phyloP scores from a whole-genome alignment of 371 early-diverging fungal species.

The Mucor irregularis region DNA sequence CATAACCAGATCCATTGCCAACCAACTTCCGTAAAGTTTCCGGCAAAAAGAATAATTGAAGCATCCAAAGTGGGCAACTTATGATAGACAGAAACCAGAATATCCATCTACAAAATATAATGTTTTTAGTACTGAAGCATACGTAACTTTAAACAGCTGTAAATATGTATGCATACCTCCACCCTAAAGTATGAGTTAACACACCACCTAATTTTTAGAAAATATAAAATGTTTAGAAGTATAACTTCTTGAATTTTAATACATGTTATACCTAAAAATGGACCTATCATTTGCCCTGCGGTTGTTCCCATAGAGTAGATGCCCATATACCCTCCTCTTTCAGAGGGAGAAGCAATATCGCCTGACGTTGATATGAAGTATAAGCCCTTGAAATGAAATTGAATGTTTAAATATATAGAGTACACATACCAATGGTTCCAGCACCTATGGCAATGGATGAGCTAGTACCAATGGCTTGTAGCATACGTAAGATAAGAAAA shows the following conservation, averaged over 20 bases:
- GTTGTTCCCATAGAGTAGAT: constrained; percentile 45
- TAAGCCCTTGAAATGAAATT: too few species aligned
- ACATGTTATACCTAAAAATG: constrained; percentile 30
- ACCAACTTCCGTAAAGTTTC: constrained; percentile 60
- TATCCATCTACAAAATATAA: constrained; percentile 42
- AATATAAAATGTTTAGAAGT: neutral
- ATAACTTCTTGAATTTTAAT: neutral
- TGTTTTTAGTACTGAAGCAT: too few species aligned
- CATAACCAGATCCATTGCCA: constrained; percentile 24
- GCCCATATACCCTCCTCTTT: constrained; percentile 68
- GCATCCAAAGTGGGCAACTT: constrained; percentile 44
- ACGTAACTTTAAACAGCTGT: too few species aligned
- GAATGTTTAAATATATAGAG: too few species aligned
- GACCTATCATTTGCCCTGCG: constrained; percentile 40
- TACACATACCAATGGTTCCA: constrained; percentile 55
- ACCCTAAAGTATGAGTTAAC: constrained; percentile 29
- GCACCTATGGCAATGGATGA: constrained; percentile 71
- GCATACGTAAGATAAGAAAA: constrained; percentile 59
- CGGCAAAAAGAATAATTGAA: constrained; percentile 56
- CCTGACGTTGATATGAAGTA: too few species aligned
- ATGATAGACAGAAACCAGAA: constrained; percentile 61
- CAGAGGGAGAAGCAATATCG: constrained; percentile 60
- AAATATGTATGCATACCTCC: constrained; percentile 22
- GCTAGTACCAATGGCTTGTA: constrained; percentile 68
- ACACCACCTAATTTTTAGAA: constrained; percentile 25